phyloP scores from a whole-genome alignment of 2,329 filamentous ascomycete genomes.

The Sphaerulina vaccinii region DNA sequence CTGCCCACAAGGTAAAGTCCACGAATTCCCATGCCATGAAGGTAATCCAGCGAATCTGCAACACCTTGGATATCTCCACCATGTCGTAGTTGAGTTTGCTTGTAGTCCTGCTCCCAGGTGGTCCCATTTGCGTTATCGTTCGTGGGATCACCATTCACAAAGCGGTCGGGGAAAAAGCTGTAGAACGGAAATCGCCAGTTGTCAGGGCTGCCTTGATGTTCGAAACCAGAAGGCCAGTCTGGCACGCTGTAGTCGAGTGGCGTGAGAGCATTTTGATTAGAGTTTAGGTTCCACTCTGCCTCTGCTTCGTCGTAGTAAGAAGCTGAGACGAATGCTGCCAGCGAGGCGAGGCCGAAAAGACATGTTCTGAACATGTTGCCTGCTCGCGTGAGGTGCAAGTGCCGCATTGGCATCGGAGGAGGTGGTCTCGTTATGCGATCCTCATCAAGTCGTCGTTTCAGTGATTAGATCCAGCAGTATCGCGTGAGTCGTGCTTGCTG shows the following conservation, averaged over 20 bases:
- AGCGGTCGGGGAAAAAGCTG: constrained; percentile 63
- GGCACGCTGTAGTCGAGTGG: constrained; percentile 57
- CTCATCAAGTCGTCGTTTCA: constrained; percentile 19
- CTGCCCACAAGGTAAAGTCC: constrained; percentile 64
- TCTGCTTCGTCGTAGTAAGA: constrained; percentile 51
- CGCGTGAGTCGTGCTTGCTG: constrained; percentile 5
- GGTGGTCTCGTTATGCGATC: constrained; percentile 18
- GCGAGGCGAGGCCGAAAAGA: constrained; percentile 26
- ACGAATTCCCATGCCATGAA: constrained; percentile 63
- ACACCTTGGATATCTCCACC: constrained; percentile 61
- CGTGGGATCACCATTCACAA: constrained; percentile 62
- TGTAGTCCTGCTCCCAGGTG: constrained; percentile 59
- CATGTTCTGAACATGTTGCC: constrained; percentile 29
- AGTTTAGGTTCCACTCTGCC: constrained; percentile 60
- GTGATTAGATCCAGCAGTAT: not conserved
- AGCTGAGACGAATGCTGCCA: constrained; percentile 25
- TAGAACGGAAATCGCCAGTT: constrained; percentile 68
- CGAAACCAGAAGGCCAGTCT: constrained; percentile 43
- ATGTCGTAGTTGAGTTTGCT: constrained; percentile 62
- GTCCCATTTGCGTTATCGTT: constrained; percentile 65
- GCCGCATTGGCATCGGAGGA: constrained; percentile 24
- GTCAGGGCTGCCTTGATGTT: constrained; percentile 54
- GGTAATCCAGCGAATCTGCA: constrained; percentile 61
- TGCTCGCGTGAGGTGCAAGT: constrained; percentile 7
- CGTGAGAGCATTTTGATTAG: constrained; percentile 55